These are phyloP conservation scores for Myrica gale DNA, from an alignment of 306 rosid species.

Conservation along the genomic window DNA sequence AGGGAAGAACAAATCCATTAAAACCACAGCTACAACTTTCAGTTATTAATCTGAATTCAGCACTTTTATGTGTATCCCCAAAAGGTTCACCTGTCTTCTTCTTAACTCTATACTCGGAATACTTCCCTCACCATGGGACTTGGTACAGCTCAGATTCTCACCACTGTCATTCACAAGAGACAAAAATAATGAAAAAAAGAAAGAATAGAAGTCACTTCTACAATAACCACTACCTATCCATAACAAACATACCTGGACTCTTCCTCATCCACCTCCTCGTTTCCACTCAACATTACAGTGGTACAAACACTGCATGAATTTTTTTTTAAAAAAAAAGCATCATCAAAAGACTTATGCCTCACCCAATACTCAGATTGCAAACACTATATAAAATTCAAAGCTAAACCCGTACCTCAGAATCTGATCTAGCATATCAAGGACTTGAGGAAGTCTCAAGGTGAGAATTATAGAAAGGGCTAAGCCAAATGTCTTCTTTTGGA, in stretches of 20 bases:
- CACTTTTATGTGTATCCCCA: constrained; percentile 8
- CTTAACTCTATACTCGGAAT: constrained; percentile 64
- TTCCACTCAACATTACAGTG: constrained; percentile 72
- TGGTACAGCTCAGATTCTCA: constrained; percentile 54
- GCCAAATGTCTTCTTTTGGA: constrained; percentile 85
- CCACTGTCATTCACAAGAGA: constrained; percentile 50
- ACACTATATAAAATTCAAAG: constrained; percentile 20
- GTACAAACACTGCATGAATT: constrained; percentile 78
- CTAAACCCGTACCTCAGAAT: constrained; percentile 66
- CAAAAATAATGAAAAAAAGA: not conserved
- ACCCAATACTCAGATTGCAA: constrained; percentile 14
- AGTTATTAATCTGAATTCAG: constrained; percentile 25
- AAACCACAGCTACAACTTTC: not conserved
- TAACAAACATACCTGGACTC: constrained; percentile 67
- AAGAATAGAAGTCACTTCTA: constrained; percentile 1
- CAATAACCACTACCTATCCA: not conserved
- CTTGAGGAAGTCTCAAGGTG: constrained; percentile 87
- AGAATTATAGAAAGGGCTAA: constrained; percentile 83
- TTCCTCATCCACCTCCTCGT: constrained; percentile 64
- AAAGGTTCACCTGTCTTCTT: constrained; percentile 73
- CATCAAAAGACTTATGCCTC: constrained; percentile 19
- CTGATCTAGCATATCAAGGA: constrained; percentile 89
- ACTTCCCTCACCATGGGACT: constrained; percentile 50
- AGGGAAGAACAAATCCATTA: constrained; percentile 30
- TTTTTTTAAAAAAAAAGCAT: constrained; percentile 14